phyloP scores from a whole-genome alignment of 2,329 filamentous ascomycete species.

The Emergomyces orientalis region DNA sequence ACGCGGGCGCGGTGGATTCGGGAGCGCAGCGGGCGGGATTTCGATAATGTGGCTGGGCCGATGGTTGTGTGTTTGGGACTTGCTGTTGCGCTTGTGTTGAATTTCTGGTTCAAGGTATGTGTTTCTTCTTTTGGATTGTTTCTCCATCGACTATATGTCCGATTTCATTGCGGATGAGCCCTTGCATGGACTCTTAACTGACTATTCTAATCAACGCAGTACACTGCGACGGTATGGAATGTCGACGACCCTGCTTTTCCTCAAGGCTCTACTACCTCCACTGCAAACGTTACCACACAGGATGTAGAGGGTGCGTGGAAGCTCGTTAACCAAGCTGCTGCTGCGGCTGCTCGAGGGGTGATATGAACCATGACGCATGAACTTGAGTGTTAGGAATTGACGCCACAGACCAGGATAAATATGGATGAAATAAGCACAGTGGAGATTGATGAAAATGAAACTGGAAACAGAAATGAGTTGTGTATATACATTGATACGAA shows the following conservation, averaged over 20 bases:
- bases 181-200: constrained; percentile 11
- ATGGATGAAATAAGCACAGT: background rate
- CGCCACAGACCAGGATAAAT: background rate
- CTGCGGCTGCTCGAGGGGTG: constrained; percentile 9
- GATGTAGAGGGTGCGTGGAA: constrained; percentile 7
- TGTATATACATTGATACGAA: background rate
- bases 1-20: constrained; percentile 68
- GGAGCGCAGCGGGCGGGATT: constrained; percentile 79
- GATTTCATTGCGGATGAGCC: background rate
- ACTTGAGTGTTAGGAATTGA: background rate
- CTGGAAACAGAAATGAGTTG: background rate
- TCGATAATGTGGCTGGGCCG: constrained; percentile 81
- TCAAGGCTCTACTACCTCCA: background rate
- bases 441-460: background rate
- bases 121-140: background rate
- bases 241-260: constrained; percentile 1
- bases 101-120: constrained; percentile 69
- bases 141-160: background rate
- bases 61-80: constrained; percentile 72
- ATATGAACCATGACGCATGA: background rate
- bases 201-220: constrained; percentile 19
- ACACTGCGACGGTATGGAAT: constrained; percentile 20
- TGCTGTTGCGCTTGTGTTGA: constrained; percentile 68
- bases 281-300: background rate
- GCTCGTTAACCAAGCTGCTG: constrained; percentile 20